A percentile compares a stretch with the other conserved stretches of the same genome.
These are phyloP conservation scores for Pseudocercospora eumusae DNA, from an alignment of 2,329 filamentous ascomycete species.

Conservation along the genomic window DNA sequence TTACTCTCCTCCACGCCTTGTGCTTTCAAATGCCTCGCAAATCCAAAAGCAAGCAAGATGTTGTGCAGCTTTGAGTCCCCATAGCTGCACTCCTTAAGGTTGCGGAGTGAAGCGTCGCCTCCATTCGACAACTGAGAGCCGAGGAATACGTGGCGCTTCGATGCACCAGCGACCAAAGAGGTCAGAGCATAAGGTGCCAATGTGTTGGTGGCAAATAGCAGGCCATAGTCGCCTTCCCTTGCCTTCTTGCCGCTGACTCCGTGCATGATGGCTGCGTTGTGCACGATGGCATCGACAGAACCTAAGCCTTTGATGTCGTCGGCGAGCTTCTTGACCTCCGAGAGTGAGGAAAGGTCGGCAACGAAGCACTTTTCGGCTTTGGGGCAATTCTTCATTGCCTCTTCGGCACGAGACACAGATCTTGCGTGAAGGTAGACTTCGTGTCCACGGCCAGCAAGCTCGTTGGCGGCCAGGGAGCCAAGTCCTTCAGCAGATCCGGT, in stretches of 20 bases:
- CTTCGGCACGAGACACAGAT: constrained; percentile 10
- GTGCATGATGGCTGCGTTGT: constrained; percentile 17
- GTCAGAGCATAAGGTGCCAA: constrained; percentile 17
- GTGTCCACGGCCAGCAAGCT: constrained; percentile 14
- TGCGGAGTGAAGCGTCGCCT: constrained; percentile 8
- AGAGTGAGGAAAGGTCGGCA: constrained; percentile 12
- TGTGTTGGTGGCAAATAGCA: constrained; percentile 17
- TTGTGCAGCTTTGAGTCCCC: constrained; percentile 18
- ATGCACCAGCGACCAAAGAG: constrained; percentile 7
- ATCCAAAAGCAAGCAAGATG: constrained; percentile 15
- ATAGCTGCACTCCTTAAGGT: constrained; percentile 14
- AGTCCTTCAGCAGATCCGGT: constrained; percentile 18
- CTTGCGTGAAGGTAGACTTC: constrained; percentile 17
- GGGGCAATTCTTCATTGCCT: constrained; percentile 12
- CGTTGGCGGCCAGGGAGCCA: constrained; percentile 14
- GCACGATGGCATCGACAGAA: constrained; percentile 14
- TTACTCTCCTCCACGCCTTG: constrained; percentile 18
- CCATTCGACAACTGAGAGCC: constrained; percentile 15
- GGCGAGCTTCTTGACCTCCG: constrained; percentile 11
- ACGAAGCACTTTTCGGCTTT: constrained; percentile 16
- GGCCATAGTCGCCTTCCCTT: constrained; percentile 10
- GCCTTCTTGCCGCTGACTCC: constrained; percentile 10
- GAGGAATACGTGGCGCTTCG: constrained; percentile 15
- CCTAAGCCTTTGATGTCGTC: constrained; percentile 10
- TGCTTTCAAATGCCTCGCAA: constrained; percentile 4